These are phyloP conservation scores for Alternaria novae-zelandiae DNA, from an alignment of 2,329 filamentous ascomycete genomes.

Conservation along the genomic window DNA sequence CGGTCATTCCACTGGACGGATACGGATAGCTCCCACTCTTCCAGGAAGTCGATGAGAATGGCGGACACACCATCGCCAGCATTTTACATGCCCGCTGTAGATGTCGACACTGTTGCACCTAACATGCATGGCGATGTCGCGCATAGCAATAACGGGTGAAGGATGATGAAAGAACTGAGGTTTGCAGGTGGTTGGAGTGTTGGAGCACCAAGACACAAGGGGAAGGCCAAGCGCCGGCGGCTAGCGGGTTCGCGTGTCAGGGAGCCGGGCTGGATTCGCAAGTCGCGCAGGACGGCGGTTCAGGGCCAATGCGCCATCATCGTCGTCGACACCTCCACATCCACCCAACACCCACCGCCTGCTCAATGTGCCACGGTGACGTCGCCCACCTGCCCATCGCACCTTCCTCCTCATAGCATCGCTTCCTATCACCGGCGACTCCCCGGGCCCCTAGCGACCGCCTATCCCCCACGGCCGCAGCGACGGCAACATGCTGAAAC, in stretches of 20 bases:
- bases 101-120: neutral
- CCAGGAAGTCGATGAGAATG: neutral
- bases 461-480: slow-evolving; percentile 5
- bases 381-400: slow-evolving; percentile 10
- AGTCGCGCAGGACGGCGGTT: slow-evolving; percentile 12
- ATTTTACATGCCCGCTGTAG: neutral
- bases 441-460: slow-evolving; percentile 1
- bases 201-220: neutral
- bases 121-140: neutral
- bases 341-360: slow-evolving; percentile 3
- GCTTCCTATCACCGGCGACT: neutral
- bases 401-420: slow-evolving; percentile 1
- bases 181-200: neutral
- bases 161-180: neutral
- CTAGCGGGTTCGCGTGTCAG: slow-evolving; percentile 13
- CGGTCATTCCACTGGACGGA: neutral
- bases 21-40: neutral
- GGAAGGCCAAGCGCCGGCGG: slow-evolving; percentile 6
- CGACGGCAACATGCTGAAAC: slow-evolving; percentile 30
- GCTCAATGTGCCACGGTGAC: slow-evolving; percentile 21
- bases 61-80: neutral
- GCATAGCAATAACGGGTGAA: neutral
- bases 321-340: slow-evolving; percentile 7
- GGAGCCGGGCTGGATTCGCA: slow-evolving; percentile 18
- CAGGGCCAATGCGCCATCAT: slow-evolving; percentile 10